Base-by-base conservation (phyloP, 164 flowering plant genomes). In the Annona cherimola region DNA sequence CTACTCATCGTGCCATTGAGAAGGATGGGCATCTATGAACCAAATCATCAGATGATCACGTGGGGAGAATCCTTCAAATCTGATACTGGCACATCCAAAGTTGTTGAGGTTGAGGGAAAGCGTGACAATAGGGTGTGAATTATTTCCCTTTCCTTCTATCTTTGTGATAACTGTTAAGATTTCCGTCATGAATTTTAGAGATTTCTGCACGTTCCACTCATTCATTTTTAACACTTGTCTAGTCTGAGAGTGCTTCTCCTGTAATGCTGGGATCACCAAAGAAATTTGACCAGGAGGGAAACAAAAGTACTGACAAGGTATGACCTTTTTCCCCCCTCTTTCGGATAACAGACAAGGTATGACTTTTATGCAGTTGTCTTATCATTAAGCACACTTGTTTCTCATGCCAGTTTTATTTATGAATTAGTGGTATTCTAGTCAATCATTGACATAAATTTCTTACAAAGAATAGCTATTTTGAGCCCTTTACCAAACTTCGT, bases 171-270 rank as follows among this genome's bases (percentile, higher is more conserved):
- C 35, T 26, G 35, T 26, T 26, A 26, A 54, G 45, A 26, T 42
- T 3, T 64, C 1, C 40, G 67, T 16, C 11, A 14, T 35, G 5
- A 26, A 44, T 44, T 69, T 42, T 12, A 45, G 3, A 5, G 41
- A 69, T 7, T 40, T 54, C n/a, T 41, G 20, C 45, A 11, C 70
- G 4, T 63, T 35, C 72, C 12, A 70, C 45, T 66, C 43, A 65
- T 54, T 2, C 39, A 65, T 54, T 4, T 42, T 7, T 78, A 40
- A 57, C 64, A 35, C 42, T 67, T 80, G 16, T 81, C 44, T 73
- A 92, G 97, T 91, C 94, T 26, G 95, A 91, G 79, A 93, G 82
- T 73, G 81, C 86, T 80, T 89, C 93, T 66, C 90, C 83, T 68
- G 96, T 86, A 75, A 75, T 82, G 0, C 75, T 75, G 1, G 89